Evolutionary conservation across 768 basidiomycete genomes (phyloP).

Genomic region (Leccinum uliginosum): DNA sequence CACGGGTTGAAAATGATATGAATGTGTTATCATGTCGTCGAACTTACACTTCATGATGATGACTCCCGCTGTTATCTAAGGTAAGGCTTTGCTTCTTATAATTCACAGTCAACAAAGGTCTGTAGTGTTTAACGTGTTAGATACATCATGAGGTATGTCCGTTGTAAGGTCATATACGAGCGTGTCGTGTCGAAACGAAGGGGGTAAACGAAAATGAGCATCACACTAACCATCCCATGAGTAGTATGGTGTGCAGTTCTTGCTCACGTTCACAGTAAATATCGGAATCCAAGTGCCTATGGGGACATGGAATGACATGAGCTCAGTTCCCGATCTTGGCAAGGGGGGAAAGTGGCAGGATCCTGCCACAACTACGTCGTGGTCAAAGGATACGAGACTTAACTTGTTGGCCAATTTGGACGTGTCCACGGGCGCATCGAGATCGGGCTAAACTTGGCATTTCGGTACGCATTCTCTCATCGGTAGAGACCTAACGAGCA

Average conservation of each 20-base stretch:
- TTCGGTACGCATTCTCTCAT: constrained; percentile 53
- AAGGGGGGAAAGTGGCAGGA: not conserved
- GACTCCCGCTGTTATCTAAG: too few species aligned
- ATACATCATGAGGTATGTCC: not conserved
- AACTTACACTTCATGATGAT: not conserved
- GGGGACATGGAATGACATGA: not conserved
- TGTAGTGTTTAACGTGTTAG: not conserved
- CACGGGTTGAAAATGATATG: not conserved
- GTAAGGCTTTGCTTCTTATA: too few species aligned
- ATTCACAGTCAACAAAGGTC: not conserved
- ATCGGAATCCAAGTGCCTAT: constrained; percentile 64
- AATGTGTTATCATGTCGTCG: not conserved
- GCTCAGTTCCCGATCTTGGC: not conserved
- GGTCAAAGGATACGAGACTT: not conserved
- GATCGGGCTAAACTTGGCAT: constrained; percentile 50
- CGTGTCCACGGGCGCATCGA: constrained; percentile 52
- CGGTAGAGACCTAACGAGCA: constrained; percentile 50
- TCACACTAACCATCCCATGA: too few species aligned
- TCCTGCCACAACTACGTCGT: not conserved
- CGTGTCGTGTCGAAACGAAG: not conserved
- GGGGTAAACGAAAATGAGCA: not conserved
- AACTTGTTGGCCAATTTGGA: constrained; percentile 57
- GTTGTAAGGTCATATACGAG: not conserved
- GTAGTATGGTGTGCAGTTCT: not conserved
- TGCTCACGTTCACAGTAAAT: constrained; percentile 31